Evolutionary conservation across 2,329 filamentous ascomycete species (phyloP), one percentile per base, ranked within the genome.

Genomic region (Hypoxylon sp.): DNA sequence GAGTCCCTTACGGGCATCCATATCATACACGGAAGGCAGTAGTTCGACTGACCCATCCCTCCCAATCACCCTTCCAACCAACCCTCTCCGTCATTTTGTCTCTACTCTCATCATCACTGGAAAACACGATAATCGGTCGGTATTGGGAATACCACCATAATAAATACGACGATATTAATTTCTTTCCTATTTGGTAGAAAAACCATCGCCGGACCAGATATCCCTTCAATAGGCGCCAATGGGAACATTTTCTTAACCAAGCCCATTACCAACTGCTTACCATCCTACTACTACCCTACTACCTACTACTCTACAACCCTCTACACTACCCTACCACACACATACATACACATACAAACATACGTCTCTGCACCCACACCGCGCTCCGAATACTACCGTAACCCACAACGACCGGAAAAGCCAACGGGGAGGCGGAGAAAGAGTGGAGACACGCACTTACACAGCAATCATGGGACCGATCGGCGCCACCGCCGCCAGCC

Each of bases 171-270:
- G 15, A 41, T 17, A 39, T 39, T 41, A 17, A 41, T 15, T 19
- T n/a, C n/a, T 41, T 19, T 41, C 37, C n/a, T 19, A 41, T 41
- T 41, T 10, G n/a, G 37, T 3, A 41, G 37, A 6, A 41, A 19
- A 41, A 10, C 2, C 15, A 19, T 19, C 17, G 6, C 37, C 37
- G 37, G 37, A 41, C 6, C 17, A 19, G 5, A 41, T 17, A 19
- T 41, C 37, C 37, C 37, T 41, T n/a, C 37, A 41, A 41, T 41
- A 41, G n/a, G 8, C 17, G 8, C 37, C n/a, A 41, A 41, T 41
- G 19, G 37, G n/a, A 19, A 8, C 37, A 41, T 41, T 41, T 41
- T 4, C n/a, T 10, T 26, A 4, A 26, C 24, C 24, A 26, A 26
- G 7, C 24, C 24, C 4, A 26, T 34, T 34, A 34, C 32, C 13